A percentile compares a stretch with the other conserved stretches of the same genome.
phyloP scores from a whole-genome alignment of 768 basidiomycete genomes.

The Macrolepiota fuliginosa region DNA sequence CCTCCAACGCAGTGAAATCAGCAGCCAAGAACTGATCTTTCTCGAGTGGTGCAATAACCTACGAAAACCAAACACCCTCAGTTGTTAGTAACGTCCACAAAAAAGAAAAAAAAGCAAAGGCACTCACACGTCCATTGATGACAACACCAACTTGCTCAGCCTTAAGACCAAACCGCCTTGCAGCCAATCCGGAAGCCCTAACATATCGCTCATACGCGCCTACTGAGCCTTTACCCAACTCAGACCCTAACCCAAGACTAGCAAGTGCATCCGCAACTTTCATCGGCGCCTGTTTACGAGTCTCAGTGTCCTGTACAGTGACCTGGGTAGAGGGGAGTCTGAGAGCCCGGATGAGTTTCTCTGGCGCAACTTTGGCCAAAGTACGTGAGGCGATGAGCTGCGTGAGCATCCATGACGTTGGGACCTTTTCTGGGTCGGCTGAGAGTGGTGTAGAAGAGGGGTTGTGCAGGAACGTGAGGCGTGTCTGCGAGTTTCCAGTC shows the following conservation, averaged over 20 bases:
- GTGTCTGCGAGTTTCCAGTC: slow-evolving; percentile 44
- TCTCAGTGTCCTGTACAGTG: slow-evolving; percentile 6
- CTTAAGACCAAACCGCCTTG: slow-evolving; percentile 52
- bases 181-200: slow-evolving; percentile 43
- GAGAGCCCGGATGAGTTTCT: slow-evolving; percentile 34
- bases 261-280: slow-evolving; percentile 27
- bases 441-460: slow-evolving; percentile 30
- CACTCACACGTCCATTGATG: slow-evolving; percentile 80
- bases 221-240: slow-evolving; percentile 25
- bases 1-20: slow-evolving; percentile 73
- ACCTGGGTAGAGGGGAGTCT: background rate
- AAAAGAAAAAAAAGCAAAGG: background rate
- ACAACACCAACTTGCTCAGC: slow-evolving; percentile 65
- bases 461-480: slow-evolving; percentile 80
- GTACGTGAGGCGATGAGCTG: slow-evolving; percentile 42
- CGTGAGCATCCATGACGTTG: slow-evolving; percentile 45
- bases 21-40: slow-evolving; percentile 55
- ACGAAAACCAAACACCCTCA: background rate
- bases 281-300: slow-evolving; percentile 37
- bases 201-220: slow-evolving; percentile 41
- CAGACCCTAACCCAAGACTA: slow-evolving; percentile 29
- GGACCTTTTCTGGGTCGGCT: slow-evolving; percentile 16
- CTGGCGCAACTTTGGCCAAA: slow-evolving; percentile 37
- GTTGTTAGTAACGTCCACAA: background rate
- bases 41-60: slow-evolving; percentile 79